These are phyloP conservation scores for Orychophragmus violaceus DNA, from an alignment of 345 rosid genomes.

Conservation along the genomic window DNA sequence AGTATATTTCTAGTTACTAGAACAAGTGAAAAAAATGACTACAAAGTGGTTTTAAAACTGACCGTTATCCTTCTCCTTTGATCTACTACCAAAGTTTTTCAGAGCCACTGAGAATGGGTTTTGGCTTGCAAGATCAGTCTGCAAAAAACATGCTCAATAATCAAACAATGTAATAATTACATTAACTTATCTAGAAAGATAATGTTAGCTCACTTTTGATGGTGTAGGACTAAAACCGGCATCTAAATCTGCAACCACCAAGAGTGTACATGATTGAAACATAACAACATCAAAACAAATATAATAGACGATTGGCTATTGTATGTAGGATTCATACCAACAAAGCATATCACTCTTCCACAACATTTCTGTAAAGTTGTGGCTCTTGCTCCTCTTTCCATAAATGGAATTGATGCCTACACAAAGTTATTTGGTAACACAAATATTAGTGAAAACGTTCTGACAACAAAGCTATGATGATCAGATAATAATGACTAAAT, in stretches of 20 bases:
- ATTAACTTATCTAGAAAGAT: not conserved
- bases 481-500: not conserved
- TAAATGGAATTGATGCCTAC: slow-evolving; percentile 58
- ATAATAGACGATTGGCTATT: too few species aligned
- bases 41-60: not conserved
- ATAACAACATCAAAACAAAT: too few species aligned
- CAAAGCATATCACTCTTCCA: slow-evolving; percentile 57
- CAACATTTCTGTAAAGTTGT: slow-evolving; percentile 49
- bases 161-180: not conserved
- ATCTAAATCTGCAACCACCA: slow-evolving; percentile 56
- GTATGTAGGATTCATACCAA: too few species aligned
- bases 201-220: slow-evolving; percentile 44
- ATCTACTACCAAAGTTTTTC: slow-evolving; percentile 43
- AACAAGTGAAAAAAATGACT: not conserved
- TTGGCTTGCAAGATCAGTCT: slow-evolving; percentile 63
- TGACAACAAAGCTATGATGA: too few species aligned
- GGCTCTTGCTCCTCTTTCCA: slow-evolving; percentile 63
- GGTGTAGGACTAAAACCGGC: slow-evolving; percentile 70
- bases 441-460: too few species aligned
- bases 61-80: slow-evolving; percentile 41
- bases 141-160: slow-evolving; percentile 9
- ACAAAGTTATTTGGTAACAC: not conserved
- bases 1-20: not conserved
- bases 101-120: slow-evolving; percentile 48
- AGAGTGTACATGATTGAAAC: not conserved